Evolutionary conservation across 305 asterid genomes (phyloP), one percentile per base, ranked within the genome.

Genomic region (Salvia sclarea): DNA sequence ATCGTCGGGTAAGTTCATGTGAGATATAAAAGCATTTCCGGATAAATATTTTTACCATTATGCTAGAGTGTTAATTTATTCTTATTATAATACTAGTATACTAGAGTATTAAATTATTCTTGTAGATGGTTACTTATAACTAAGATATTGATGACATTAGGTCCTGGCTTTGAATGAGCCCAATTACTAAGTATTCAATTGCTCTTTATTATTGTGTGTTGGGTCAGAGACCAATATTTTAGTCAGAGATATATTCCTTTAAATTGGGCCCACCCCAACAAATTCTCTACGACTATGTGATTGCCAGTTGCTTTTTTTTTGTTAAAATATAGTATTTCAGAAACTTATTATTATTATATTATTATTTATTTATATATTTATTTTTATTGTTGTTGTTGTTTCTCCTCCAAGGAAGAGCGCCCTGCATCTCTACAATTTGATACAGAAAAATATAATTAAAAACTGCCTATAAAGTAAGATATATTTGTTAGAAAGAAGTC

Each of bases 121-220:
- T 2, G 13, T 16, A 24, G 38, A 54, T 60, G 49, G 66, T 3
- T 37, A 38, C 66, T 20, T 11, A 20, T 60, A 60, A 11, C 50
- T 20, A 17, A 58, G 17, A 4, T 28, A 62, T 62, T 43, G 41
- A 28, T 62, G 14, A 7, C 25, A 38, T 60, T 35, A 60, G 48
- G 49, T 60, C n/a, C n/a, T 0, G 18, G 1, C 52, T 38, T 48
- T 49, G 70, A 64, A 48, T 14, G 30, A 50, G 69, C 69, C 75
- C 69, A 70, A 48, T 50, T 28, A 45, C 24, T 8, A 13, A 6
- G 30, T 31, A 17, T 55, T 41, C 8, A 56, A 41, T 68, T 8
- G 6, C 49, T 11, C 55, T 38, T 66, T 24, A 52, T 37, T 66
- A 25, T 41, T 10, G n/a, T 12, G 13, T 25, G 9, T 14, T 55